phyloP scores from a whole-genome alignment of 139 green algal species.

The Chlorella sp. region DNA sequence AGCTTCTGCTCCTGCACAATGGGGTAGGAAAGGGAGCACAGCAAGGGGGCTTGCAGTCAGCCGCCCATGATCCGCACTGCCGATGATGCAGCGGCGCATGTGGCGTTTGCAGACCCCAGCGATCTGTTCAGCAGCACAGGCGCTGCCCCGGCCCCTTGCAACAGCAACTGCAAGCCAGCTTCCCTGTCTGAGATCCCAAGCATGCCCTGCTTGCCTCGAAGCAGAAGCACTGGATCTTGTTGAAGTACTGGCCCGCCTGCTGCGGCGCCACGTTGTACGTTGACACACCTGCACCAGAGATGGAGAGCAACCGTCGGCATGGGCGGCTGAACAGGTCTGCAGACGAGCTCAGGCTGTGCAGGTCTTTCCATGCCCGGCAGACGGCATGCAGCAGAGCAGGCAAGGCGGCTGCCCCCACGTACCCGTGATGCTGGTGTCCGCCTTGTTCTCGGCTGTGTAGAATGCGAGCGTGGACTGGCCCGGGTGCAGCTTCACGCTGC shows the following conservation, averaged over 20 bases:
- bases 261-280: slow-evolving; percentile 97
- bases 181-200: too few species aligned
- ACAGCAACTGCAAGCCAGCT: too few species aligned
- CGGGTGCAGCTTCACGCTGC: slow-evolving; percentile 75
- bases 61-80: too few species aligned
- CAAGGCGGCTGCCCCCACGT: background rate
- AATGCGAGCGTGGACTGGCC: slow-evolving; percentile 97
- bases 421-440: slow-evolving; percentile 72
- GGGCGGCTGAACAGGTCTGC: too few species aligned
- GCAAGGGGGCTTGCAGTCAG: background rate
- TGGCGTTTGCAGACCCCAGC: too few species aligned
- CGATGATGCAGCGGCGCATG: too few species aligned
- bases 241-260: slow-evolving; percentile 95
- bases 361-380: too few species aligned
- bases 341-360: too few species aligned
- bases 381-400: too few species aligned
- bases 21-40: background rate
- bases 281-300: slow-evolving; percentile 71
- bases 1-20: slow-evolving; percentile 90
- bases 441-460: slow-evolving; percentile 94
- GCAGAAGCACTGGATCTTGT: slow-evolving; percentile 99
- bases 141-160: too few species aligned
- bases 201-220: slow-evolving; percentile 84
- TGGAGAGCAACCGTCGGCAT: background rate
- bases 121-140: too few species aligned